Evolutionary conservation across 176 grass and related monocot genomes (phyloP), one percentile per base, ranked within the genome.

Genomic region (Oryza nivara): DNA sequence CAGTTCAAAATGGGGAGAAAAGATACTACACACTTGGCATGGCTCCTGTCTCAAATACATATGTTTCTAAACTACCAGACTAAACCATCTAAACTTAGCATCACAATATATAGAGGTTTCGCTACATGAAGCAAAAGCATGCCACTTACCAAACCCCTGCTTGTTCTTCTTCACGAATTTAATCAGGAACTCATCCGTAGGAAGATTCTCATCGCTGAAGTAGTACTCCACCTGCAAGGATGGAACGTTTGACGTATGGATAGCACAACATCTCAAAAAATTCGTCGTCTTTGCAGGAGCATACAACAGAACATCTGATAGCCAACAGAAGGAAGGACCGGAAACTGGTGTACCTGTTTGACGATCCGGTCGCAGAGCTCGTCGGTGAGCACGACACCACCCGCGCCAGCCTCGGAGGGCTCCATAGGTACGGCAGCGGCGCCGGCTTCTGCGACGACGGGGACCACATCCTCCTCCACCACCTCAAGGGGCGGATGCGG

Each of bases 151-250:
- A 91, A 88, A 96, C 15, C 91, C 97, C 1, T 88, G 54, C 82
- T 90, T 93, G 58, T 93, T 84, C 76, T 92, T 99, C 72, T 92
- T 99, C 77, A 92, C 76, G 63, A 66, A 89, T 72, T 90, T 96
- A 81, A 96, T 85, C 74, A 94, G 14, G 77, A 87, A 97, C 40
- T 92, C 88, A 44, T 99, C 96, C 0, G 88, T 88, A 11, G 93
- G 91, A 65, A 99, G 86, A 82, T 99, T 99, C 74, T 94, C 97
- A 77, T 99, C 92, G 60, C 97, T 91, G 60, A 99, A 92, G 88
- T 99, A 99, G 86, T 94, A 99, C 35, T 99, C 97, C 23, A 99
- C 93, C 93, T 92, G 84, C 63, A 93, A 89, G 40, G 26, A 41
- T 11, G 25, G 8, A 83, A 15, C 7, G 40, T 51, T 56, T 74